Base-by-base conservation (phyloP, 768 basidiomycete genomes). In the Cystoderma amianthinum region DNA sequence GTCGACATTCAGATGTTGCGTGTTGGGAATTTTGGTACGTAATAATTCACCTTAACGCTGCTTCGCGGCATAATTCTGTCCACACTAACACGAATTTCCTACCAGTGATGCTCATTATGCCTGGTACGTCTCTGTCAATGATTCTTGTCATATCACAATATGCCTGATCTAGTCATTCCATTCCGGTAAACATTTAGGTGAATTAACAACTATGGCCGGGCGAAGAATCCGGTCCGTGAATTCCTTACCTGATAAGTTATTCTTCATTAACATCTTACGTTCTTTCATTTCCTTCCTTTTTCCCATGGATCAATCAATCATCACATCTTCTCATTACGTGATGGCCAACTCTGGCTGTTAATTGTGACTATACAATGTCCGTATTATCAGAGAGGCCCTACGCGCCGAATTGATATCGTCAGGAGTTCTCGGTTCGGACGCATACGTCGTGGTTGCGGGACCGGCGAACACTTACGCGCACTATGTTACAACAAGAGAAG, bases 381-480 rank as follows among this genome's bases (percentile, higher is more conserved):
- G n/a, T 42, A 36, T n/a, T 23, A 16, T 30, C 21, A 86, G 85
- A 28, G 76, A 87, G 44, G 80, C 84, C 1, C 47, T 89, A 38
- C 80, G 85, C 37, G 67, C 74, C 17, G 61, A 69, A 52, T 67
- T 89, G 37, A 80, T 87, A 44, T 70, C 80, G 0, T 64, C 72
- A 37, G 78, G 76, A 3, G 64, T 86, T 44, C 57, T 88, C 44
- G 82, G 77, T 30, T 58, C 75, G 36, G 71, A 82, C 48, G 84
- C 82, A 3, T 82, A 85, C 48, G 82, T 89, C 45, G 84, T 87
- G 39, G 62, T 87, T 42, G 80, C 82, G 11, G 87, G 85, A 11
- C 87, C 87, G n/a, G 85, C 84, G 4, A 89, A 88, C 48, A 81
- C 83, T 4, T 89, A 89, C 52, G 74, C 66, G 0, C 85, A 87